Evolutionary conservation across 768 basidiomycete genomes (phyloP), one percentile per base, ranked within the genome.

Genomic region (Serendipita indica): DNA sequence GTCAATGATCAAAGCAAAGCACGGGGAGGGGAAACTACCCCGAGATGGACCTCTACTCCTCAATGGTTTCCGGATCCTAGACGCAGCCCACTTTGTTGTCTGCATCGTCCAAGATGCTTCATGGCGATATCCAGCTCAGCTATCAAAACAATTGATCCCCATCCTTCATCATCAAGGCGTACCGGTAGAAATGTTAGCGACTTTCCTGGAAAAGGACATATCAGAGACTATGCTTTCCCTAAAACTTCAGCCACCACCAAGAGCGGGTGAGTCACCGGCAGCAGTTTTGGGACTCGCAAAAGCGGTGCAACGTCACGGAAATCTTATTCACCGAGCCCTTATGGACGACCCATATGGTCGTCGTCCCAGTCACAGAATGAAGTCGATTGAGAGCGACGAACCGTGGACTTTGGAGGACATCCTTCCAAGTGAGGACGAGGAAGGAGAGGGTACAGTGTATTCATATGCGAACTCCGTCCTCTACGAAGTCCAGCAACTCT

Each of bases 341-440:
- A 54, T 28, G 49, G 49, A 54, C 22, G 32, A 33, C 10, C 25
- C 10, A 16, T 7, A n/a, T 27, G 22, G 32, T 22, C 10, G 22
- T 5, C 22, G n/a, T 10, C n/a, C 35, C 35, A 37, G 10, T n/a
- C 35, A 10, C 35, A 37, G n/a, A 37, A 37, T n/a, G 10, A 37
- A 37, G 35, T 37, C n/a, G 10, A n/a, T n/a, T n/a, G 35, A 37
- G n/a, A n/a, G 35, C n/a, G 10, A 20, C 10, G 32, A 54, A 20
- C 49, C n/a, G 32, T 54, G 49, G 49, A 10, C 16, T 10, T 28
- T 54, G 22, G 49, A 54, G 32, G 49, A 54, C n/a, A 28, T 54
- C n/a, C 16, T 54, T 33, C 32, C 49, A 4, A 16, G 22, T 3
- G 32, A 7, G 20, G 49, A 54, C 7, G 25, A 54, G 7, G 49